Evolutionary conservation across 2,329 filamentous ascomycete genomes (phyloP).

Genomic region (Atkinsonella hypoxylon): DNA sequence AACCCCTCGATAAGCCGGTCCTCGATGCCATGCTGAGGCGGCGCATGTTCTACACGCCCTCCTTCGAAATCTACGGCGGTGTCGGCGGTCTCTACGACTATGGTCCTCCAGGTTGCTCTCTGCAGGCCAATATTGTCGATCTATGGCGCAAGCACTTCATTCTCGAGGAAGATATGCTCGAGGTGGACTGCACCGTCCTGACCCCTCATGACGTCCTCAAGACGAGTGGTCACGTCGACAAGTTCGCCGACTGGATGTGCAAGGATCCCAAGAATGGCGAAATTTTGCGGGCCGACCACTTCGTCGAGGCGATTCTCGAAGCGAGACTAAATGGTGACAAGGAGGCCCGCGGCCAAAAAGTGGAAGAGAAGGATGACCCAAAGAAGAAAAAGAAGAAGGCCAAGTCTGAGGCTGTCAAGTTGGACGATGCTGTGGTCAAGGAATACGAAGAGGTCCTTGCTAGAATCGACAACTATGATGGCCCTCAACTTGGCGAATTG

Average conservation of each 20-base stretch:
- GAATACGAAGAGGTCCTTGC: slow-evolving; percentile 90
- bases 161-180: slow-evolving; percentile 85
- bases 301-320: slow-evolving; percentile 91
- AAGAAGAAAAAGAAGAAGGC: slow-evolving; percentile 87
- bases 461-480: slow-evolving; percentile 90
- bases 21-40: slow-evolving; percentile 81
- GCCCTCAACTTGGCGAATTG: slow-evolving; percentile 71
- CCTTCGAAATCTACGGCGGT: slow-evolving; percentile 91
- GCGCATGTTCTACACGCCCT: slow-evolving; percentile 86
- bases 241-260: slow-evolving; percentile 99
- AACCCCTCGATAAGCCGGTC: slow-evolving; percentile 71
- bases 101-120: slow-evolving; percentile 74
- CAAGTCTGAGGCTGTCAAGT: slow-evolving; percentile 65
- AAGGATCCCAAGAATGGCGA: slow-evolving; percentile 97
- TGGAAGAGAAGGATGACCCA: slow-evolving; percentile 60
- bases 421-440: slow-evolving; percentile 73
- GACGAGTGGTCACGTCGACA: slow-evolving; percentile 92
- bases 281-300: slow-evolving; percentile 89
- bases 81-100: slow-evolving; percentile 88
- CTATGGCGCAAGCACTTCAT: slow-evolving; percentile 90
- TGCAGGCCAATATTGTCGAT: slow-evolving; percentile 81
- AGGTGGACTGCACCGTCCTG: slow-evolving; percentile 87
- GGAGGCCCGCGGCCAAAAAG: slow-evolving; percentile 74
- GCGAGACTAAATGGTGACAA: slow-evolving; percentile 79
- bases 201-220: slow-evolving; percentile 91